Conservation (phyloP, 2,329 filamentous ascomycete genomes). For the Curvularia lunata region DNA sequence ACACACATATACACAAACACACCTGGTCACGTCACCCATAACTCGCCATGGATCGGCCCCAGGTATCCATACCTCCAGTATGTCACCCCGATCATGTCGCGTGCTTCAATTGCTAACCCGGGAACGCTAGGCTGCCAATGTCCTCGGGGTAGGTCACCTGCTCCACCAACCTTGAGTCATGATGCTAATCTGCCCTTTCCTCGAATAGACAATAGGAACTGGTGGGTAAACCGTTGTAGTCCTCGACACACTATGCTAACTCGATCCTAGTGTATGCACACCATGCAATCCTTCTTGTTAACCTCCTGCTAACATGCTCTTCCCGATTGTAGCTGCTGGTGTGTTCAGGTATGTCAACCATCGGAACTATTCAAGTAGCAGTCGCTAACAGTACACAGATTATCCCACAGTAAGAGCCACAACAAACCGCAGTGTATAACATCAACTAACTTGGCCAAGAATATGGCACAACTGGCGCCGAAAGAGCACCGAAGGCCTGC, state of each 20-base stretch:
- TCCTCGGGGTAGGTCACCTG: conserved; percentile 45
- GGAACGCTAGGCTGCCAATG: conserved; percentile 45
- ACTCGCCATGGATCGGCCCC: conserved; percentile 37
- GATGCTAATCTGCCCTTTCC: conserved; percentile 20
- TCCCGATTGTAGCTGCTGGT: conserved; percentile 47
- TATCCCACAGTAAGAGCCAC: conserved; percentile 44
- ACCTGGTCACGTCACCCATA: neutral
- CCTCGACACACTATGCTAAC: conserved; percentile 20
- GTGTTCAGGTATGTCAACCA: conserved; percentile 46
- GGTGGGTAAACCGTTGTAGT: conserved; percentile 26
- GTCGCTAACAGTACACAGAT: conserved; percentile 34
- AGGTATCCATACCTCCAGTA: conserved; percentile 45
- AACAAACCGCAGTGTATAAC: conserved; percentile 5
- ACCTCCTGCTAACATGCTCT: conserved; percentile 23
- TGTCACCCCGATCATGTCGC: conserved; percentile 11
- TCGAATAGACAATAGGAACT: conserved; percentile 48
- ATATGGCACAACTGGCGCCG: conserved; percentile 68
- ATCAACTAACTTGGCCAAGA: conserved; percentile 29
- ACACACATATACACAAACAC: neutral
- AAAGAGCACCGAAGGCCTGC: conserved; percentile 67
- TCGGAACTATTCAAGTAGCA: neutral
- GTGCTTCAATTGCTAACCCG: conserved; percentile 26
- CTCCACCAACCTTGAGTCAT: conserved; percentile 6
- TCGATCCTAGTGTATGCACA: conserved; percentile 30
- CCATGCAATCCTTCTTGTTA: neutral